These are phyloP conservation scores for Sporobolus alterniflorus DNA, from an alignment of 202 grass and related monocot genomes.

Conservation along the genomic window DNA sequence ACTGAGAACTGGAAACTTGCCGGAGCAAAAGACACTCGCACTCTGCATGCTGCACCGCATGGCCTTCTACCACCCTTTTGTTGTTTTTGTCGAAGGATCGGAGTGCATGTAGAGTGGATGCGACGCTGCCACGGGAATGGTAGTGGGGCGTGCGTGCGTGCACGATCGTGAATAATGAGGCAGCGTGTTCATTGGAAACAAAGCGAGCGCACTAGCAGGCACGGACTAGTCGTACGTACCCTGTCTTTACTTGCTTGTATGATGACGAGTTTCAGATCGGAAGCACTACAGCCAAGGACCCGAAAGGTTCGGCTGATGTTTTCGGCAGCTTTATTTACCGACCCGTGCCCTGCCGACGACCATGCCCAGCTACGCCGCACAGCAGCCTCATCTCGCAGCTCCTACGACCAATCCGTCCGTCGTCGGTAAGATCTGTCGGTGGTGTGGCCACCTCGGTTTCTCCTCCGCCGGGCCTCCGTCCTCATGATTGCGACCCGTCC, in stretches of 20 bases:
- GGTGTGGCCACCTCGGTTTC: neutral
- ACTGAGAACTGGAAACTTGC: conserved; percentile 17
- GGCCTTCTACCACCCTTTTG: conserved; percentile 4
- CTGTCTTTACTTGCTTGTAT: neutral
- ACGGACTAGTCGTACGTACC: neutral
- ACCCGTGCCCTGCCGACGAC: conserved; percentile 4
- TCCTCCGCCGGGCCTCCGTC: neutral
- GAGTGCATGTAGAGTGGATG: conserved; percentile 34
- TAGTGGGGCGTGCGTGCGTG: conserved; percentile 27
- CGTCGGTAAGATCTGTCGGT: conserved; percentile 46
- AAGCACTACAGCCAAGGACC: conserved; percentile 27
- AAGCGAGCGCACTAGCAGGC: conserved; percentile 26
- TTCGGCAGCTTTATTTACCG: conserved; percentile 18
- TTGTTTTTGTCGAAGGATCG: conserved; percentile 24
- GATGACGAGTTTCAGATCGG: conserved; percentile 11
- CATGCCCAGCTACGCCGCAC: neutral
- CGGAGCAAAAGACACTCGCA: conserved; percentile 5
- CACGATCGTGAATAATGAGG: conserved; percentile 36
- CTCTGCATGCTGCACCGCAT: neutral
- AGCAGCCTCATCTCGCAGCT: neutral
- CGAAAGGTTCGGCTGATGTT: neutral
- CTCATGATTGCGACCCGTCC: conserved; percentile 34
- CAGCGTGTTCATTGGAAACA: conserved; percentile 1
- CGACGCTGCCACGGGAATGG: conserved; percentile 21
- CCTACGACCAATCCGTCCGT: neutral